Percentiles rank a stretch among this genome's conserved stretches.
phyloP scores from a whole-genome alignment of 2,329 filamentous ascomycete species.

The Harringtonia aguacate region DNA sequence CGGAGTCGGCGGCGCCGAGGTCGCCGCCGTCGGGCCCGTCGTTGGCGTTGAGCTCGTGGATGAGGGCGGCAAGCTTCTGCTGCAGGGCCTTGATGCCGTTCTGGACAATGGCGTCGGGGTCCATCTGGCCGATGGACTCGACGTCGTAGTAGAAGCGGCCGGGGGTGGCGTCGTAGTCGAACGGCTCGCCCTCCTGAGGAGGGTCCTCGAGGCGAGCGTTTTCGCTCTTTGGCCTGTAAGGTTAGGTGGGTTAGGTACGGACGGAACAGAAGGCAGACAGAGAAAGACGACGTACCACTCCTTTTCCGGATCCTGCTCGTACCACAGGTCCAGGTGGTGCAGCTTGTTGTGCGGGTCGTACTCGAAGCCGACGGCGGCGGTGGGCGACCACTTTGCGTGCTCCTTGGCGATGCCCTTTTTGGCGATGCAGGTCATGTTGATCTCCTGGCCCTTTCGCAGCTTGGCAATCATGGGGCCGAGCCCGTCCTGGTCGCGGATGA shows the following conservation, averaged over 20 bases:
- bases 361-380: slow-evolving; percentile 86
- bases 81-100: slow-evolving; percentile 83
- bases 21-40: slow-evolving; percentile 25
- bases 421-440: slow-evolving; percentile 83
- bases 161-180: slow-evolving; percentile 83
- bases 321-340: slow-evolving; percentile 88
- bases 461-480: slow-evolving; percentile 83
- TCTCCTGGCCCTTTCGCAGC: slow-evolving; percentile 77
- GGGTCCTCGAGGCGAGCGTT: slow-evolving; percentile 74
- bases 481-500: slow-evolving; percentile 73
- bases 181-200: slow-evolving; percentile 69
- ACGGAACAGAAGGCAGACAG: background rate
- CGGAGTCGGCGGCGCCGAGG: slow-evolving; percentile 36
- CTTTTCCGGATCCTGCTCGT: slow-evolving; percentile 67
- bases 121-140: slow-evolving; percentile 77
- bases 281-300: slow-evolving; percentile 60
- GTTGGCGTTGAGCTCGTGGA: slow-evolving; percentile 38
- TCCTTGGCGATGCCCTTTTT: slow-evolving; percentile 99
- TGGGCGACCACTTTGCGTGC: slow-evolving; percentile 95
- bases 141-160: slow-evolving; percentile 87
- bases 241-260: background rate
- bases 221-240: slow-evolving; percentile 72
- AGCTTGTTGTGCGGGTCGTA: slow-evolving; percentile 98
- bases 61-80: slow-evolving; percentile 73
- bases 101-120: slow-evolving; percentile 81